Conservation (phyloP, 106 monocot genomes). For the Agapanthus africanus region DNA sequence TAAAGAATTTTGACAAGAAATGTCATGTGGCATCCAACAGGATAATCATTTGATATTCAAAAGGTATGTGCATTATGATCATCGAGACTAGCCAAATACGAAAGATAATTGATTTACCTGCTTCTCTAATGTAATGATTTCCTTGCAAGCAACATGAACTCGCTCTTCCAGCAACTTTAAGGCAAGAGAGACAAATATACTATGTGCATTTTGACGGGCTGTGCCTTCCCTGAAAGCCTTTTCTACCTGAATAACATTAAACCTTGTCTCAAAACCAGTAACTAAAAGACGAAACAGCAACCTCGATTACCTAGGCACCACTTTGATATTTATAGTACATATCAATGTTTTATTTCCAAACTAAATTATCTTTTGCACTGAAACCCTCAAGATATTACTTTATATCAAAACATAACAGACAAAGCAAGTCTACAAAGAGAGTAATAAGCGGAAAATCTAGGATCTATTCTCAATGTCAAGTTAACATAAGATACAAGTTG, state of each 20-base stretch:
- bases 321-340: not conserved
- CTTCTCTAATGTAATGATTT: constrained; percentile 85
- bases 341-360: too few species aligned
- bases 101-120: constrained; percentile 53
- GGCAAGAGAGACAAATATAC: constrained; percentile 78
- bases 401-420: not conserved
- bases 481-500: too few species aligned
- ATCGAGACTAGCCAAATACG: not conserved
- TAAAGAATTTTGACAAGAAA: too few species aligned
- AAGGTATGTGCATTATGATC: too few species aligned
- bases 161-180: constrained; percentile 83
- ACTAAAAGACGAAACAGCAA: not conserved
- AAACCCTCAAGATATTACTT: too few species aligned
- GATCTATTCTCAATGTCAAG: too few species aligned
- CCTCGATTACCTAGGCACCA: not conserved
- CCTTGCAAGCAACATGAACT: constrained; percentile 94
- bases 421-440: not conserved
- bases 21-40: too few species aligned
- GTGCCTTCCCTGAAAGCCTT: constrained; percentile 99
- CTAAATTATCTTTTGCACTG: too few species aligned
- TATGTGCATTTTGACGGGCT: constrained; percentile 92
- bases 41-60: too few species aligned
- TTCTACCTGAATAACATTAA: constrained; percentile 55
- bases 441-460: too few species aligned
- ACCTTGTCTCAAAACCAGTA: not conserved